Percentiles rank a stretch among this genome's conserved stretches.
Conservation (phyloP, 148 eudicot species). For the Rhododendron mucronatum region DNA sequence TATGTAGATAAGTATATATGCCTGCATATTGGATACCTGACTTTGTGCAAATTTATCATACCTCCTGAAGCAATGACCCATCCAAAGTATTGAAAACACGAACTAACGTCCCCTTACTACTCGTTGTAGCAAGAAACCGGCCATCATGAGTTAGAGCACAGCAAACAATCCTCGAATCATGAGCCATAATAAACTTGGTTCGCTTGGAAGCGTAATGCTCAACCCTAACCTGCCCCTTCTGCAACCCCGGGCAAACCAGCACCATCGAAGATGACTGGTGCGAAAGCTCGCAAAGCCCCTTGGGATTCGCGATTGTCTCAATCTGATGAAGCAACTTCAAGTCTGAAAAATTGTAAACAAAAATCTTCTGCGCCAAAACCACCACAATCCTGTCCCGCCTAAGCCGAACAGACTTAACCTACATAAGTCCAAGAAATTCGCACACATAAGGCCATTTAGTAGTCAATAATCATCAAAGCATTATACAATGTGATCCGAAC, state of each 20-base stretch:
- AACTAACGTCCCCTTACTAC: slow-evolving; percentile 69
- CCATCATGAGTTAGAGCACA: slow-evolving; percentile 63
- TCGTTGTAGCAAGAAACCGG: slow-evolving; percentile 56
- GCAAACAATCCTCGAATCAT: slow-evolving; percentile 55
- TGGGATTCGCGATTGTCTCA: slow-evolving; percentile 59
- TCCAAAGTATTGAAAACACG: slow-evolving; percentile 64
- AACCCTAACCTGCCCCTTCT: slow-evolving; percentile 70
- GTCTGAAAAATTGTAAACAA: slow-evolving; percentile 55
- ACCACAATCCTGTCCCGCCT: slow-evolving; percentile 58
- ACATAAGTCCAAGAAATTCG: neutral
- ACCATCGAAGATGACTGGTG: slow-evolving; percentile 39
- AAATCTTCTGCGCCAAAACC: slow-evolving; percentile 37
- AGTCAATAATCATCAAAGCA: neutral
- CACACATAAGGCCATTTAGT: neutral
- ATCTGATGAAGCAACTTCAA: slow-evolving; percentile 58
- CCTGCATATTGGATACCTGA: neutral
- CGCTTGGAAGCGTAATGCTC: slow-evolving; percentile 54
- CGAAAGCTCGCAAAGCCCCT: slow-evolving; percentile 77
- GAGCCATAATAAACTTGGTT: slow-evolving; percentile 63
- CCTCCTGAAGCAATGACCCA: slow-evolving; percentile 79
- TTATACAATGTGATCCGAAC: neutral
- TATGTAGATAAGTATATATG: neutral
- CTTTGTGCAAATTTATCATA: slow-evolving; percentile 11
- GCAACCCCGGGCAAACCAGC: slow-evolving; percentile 61
- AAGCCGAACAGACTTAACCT: slow-evolving; percentile 50